phyloP scores from a whole-genome alignment of 768 basidiomycete genomes.

The Pleurotus pulmonarius region DNA sequence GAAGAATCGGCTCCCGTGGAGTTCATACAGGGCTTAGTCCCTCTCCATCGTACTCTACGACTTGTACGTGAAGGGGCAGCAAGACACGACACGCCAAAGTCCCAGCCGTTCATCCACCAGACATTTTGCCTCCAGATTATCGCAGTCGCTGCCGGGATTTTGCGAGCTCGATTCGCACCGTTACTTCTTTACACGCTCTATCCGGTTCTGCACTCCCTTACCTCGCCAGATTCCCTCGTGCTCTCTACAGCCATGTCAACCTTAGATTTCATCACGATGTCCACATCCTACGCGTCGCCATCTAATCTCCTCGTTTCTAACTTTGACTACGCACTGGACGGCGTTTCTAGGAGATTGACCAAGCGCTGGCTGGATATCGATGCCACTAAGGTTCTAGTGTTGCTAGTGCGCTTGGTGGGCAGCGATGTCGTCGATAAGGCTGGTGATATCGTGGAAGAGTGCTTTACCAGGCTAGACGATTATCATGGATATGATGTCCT shows the following conservation, averaged over 20 bases:
- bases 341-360: constrained; percentile 80
- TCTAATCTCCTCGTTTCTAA: constrained; percentile 89
- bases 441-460: constrained; percentile 93
- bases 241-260: constrained; percentile 75
- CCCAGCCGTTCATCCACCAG: constrained; percentile 67
- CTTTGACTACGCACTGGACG: constrained; percentile 94
- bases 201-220: constrained; percentile 80
- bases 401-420: constrained; percentile 86
- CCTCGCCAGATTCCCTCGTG: constrained; percentile 66
- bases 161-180: constrained; percentile 67
- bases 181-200: constrained; percentile 80
- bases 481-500: constrained; percentile 89
- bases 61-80: constrained; percentile 34
- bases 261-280: constrained; percentile 64
- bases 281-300: constrained; percentile 84
- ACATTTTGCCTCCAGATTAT: constrained; percentile 72
- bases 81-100: constrained; percentile 15
- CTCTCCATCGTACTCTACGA: constrained; percentile 56
- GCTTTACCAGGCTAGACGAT: constrained; percentile 94
- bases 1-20: constrained; percentile 49
- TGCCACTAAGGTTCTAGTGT: constrained; percentile 82
- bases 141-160: constrained; percentile 64
- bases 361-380: constrained; percentile 80
- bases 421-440: constrained; percentile 84
- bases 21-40: constrained; percentile 60